These are phyloP conservation scores for Mycena leptocephala DNA, from an alignment of 768 basidiomycete genomes.

Conservation along the genomic window DNA sequence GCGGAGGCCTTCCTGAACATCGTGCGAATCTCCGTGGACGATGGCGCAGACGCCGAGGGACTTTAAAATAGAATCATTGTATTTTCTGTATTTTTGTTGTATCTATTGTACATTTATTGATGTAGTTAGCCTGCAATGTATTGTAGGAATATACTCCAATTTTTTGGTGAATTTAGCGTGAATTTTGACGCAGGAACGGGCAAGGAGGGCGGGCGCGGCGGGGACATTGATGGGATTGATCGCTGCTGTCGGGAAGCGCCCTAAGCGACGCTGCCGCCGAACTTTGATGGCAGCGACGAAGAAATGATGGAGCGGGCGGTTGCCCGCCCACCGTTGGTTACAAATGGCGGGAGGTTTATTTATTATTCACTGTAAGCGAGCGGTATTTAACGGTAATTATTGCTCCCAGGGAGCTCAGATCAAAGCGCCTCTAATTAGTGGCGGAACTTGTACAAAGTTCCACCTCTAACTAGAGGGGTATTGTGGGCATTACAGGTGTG, in stretches of 20 bases:
- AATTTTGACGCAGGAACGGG: not conserved
- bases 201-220: not conserved
- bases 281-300: not conserved
- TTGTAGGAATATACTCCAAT: not conserved
- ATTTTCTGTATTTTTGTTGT: not conserved
- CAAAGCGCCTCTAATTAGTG: not conserved
- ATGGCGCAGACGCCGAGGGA: not conserved
- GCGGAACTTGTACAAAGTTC: not conserved
- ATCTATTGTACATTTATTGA: too few relatives aligned
- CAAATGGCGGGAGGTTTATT: too few relatives aligned
- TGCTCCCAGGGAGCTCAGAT: not conserved
- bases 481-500: slow-evolving; percentile 4
- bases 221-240: not conserved
- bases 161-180: not conserved
- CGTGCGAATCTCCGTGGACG: not conserved
- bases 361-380: too few relatives aligned
- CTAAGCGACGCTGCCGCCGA: not conserved
- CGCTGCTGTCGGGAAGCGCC: too few relatives aligned
- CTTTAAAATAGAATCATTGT: not conserved
- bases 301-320: not conserved
- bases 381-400: too few relatives aligned
- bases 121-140: too few relatives aligned
- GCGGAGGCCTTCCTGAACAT: not conserved
- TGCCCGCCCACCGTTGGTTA: not conserved
- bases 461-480: not conserved